A percentile compares a stretch with the other conserved stretches of the same genome.
phyloP scores from a whole-genome alignment of 345 rosid species.

The Eucalyptus urophylla region DNA sequence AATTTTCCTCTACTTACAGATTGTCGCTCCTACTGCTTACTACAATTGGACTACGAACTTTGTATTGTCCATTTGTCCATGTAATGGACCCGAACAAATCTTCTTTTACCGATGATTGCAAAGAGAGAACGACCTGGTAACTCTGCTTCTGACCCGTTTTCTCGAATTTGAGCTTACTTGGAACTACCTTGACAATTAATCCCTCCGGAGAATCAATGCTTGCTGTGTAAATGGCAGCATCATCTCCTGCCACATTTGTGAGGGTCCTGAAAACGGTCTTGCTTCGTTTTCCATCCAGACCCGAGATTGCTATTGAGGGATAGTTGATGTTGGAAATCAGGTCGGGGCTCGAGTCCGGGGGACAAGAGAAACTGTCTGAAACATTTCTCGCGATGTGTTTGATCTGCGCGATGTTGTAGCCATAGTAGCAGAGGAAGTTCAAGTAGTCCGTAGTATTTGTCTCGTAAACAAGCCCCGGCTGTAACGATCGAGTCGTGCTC shows the following conservation, averaged over 20 bases:
- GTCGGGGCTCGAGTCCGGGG: constrained; percentile 26
- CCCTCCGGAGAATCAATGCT: constrained; percentile 16
- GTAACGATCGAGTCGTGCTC: constrained; percentile 31
- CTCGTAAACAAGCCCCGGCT: constrained; percentile 65
- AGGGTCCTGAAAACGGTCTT: constrained; percentile 37
- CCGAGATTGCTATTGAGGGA: constrained; percentile 58
- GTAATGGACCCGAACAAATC: constrained; percentile 59
- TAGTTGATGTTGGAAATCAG: constrained; percentile 54
- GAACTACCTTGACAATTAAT: constrained; percentile 24
- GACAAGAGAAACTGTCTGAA: constrained; percentile 41
- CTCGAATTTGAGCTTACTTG: constrained; percentile 29
- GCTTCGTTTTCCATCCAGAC: constrained; percentile 15
- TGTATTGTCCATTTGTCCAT: constrained; percentile 41
- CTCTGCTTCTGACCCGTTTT: constrained; percentile 30
- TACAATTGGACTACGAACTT: constrained; percentile 50
- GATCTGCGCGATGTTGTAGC: constrained; percentile 25
- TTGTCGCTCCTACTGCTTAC: neutral
- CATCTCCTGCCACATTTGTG: constrained; percentile 55
- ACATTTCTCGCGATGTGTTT: constrained; percentile 19
- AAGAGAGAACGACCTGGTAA: constrained; percentile 29
- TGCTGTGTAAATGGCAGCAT: constrained; percentile 17
- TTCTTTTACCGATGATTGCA: neutral
- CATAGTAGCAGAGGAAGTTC: constrained; percentile 61
- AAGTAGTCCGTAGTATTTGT: constrained; percentile 49
- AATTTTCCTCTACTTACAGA: neutral